These are phyloP conservation scores for Fusarium poae DNA, from an alignment of 2,329 filamentous ascomycete species.

Conservation along the genomic window DNA sequence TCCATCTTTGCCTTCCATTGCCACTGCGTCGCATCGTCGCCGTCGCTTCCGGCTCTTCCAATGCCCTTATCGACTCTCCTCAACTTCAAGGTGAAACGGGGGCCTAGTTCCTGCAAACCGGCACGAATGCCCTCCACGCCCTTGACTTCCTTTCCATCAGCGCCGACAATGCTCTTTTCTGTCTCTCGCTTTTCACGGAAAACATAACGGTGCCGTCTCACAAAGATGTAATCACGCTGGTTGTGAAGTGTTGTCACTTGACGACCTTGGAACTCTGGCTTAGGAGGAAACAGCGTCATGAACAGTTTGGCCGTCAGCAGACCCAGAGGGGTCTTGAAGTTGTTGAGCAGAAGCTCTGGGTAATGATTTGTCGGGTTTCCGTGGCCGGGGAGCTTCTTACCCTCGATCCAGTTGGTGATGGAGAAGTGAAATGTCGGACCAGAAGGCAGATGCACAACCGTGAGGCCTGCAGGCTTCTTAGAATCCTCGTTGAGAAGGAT, in stretches of 20 bases:
- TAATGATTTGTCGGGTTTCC: slow-evolving; percentile 90
- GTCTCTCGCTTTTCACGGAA: slow-evolving; percentile 89
- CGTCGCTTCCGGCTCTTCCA: slow-evolving; percentile 73
- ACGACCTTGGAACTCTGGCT: slow-evolving; percentile 85
- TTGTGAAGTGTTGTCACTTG: slow-evolving; percentile 95
- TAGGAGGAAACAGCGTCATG: slow-evolving; percentile 70
- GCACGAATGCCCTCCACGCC: slow-evolving; percentile 88
- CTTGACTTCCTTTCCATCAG: slow-evolving; percentile 85
- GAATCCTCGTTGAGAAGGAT: slow-evolving; percentile 89
- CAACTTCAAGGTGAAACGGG: slow-evolving; percentile 81
- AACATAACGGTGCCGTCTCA: slow-evolving; percentile 89
- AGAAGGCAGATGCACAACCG: slow-evolving; percentile 83
- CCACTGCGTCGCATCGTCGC: slow-evolving; percentile 87
- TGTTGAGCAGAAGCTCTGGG: slow-evolving; percentile 91
- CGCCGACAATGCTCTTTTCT: slow-evolving; percentile 86
- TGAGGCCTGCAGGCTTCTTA: slow-evolving; percentile 85
- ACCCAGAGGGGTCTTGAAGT: slow-evolving; percentile 93
- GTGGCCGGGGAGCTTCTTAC: slow-evolving; percentile 88
- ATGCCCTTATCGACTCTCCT: slow-evolving; percentile 93
- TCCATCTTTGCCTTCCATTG: slow-evolving; percentile 97
- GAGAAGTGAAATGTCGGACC: slow-evolving; percentile 95
- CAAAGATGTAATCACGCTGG: slow-evolving; percentile 95
- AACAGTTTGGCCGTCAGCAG: slow-evolving; percentile 89
- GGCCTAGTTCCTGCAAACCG: slow-evolving; percentile 90
- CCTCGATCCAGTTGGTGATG: slow-evolving; percentile 91